Base-by-base conservation (phyloP, 2,329 filamentous ascomycete genomes). In the Hypoxylon rubiginosum region DNA sequence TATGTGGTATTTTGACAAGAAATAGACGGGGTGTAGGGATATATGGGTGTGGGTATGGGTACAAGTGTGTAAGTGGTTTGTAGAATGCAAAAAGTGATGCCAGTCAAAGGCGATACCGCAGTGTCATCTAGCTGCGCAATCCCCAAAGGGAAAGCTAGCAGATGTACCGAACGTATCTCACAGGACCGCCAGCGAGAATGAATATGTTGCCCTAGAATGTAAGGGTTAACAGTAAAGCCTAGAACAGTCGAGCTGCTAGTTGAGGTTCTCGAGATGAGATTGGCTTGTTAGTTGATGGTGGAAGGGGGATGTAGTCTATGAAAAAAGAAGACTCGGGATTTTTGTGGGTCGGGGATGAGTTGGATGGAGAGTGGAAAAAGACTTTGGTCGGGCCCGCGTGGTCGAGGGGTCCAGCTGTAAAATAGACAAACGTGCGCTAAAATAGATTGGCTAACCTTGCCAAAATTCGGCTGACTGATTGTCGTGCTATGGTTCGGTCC, bases 231-330 rank as follows among this genome's bases (percentile, higher is more conserved):
- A 46, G 43, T 9, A 32, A 39, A 39, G 9, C 24, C 11, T 32
- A 9, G 17, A 30, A 15, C 7, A 39, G 21, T 26, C 48, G 28
- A 57, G 50, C 1, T 45, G 52, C 26, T 61, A 8, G 26, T 26
- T 45, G 32, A n/a, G n/a, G 28, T 34, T 17, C 34, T 24, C 34
- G 46, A 8, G 46, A 48, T 63, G 59, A 46, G 52, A 56, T 53
- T 45, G 43, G 41, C 49, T 56, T 66, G 57, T 68, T 53, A 39
- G 55, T 54, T 59, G 49, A 53, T 62, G 43, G 46, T n/a, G n/a
- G n/a, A 57, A 54, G 51, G 66, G 67, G 68, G 67, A 66, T 71
- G 65, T 71, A 70, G 58, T 62, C 50, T 11, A 11, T 36, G 50
- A 49, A 62, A 64, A 64, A 71, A 68, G 65, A 56, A 8, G 52